Evolutionary conservation across 192 early-diverging fungal species (phyloP).

Genomic region (Backusella parvicylindrica): DNA sequence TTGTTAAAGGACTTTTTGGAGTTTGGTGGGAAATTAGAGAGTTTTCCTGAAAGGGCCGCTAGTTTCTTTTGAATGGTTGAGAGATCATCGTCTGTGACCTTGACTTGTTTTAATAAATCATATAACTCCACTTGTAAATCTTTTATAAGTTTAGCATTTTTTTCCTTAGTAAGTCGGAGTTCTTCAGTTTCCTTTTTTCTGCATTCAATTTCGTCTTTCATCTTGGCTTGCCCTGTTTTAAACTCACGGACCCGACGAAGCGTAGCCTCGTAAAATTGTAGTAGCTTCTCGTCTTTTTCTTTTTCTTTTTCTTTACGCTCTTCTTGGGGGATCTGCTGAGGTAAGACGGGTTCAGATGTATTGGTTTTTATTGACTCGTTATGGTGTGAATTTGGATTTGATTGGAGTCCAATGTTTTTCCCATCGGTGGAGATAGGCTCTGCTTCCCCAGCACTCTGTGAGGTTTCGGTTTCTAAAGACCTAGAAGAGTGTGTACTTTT

Average conservation of each 20-base stretch:
- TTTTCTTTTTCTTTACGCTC: neutral
- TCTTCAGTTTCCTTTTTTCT: neutral
- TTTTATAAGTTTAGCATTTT: neutral
- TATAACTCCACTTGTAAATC: neutral
- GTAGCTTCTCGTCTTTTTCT: too few relatives aligned
- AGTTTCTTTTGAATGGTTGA: constrained; percentile 2
- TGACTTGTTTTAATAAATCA: neutral
- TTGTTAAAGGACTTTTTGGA: constrained; percentile 2
- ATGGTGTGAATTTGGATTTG: too few relatives aligned
- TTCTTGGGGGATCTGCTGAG: too few relatives aligned
- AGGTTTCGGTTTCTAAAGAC: too few relatives aligned
- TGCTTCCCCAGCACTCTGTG: neutral
- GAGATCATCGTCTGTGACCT: constrained; percentile 9
- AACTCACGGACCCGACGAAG: neutral
- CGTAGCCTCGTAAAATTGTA: neutral
- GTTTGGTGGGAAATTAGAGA: constrained; percentile 6
- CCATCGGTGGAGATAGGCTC: neutral
- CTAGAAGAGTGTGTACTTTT: too few relatives aligned
- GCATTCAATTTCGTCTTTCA: neutral
- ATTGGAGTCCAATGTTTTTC: neutral
- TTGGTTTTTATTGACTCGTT: too few relatives aligned
- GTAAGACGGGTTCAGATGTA: too few relatives aligned
- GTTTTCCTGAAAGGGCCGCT: neutral
- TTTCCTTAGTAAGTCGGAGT: neutral
- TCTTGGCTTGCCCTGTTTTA: neutral